These are phyloP conservation scores for Yarrowia sp. DNA, from an alignment of 805 yeast species.

Conservation along the genomic window DNA sequence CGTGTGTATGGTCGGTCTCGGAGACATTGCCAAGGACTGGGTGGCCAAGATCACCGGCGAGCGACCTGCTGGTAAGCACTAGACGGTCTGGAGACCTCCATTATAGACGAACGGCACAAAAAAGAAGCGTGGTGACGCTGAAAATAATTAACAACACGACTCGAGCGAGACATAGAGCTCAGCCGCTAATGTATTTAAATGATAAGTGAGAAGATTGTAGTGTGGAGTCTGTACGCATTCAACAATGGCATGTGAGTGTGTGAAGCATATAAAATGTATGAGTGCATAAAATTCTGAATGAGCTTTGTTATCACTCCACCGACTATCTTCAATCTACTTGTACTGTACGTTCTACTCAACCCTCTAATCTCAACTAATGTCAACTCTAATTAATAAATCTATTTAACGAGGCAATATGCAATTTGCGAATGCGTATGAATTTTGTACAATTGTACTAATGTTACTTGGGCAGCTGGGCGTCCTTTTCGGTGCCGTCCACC, in stretches of 20 bases:
- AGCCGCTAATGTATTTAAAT: slow-evolving; percentile 31
- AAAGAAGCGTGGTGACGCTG: slow-evolving; percentile 15
- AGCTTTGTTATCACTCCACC: too few species aligned
- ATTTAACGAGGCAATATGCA: background rate
- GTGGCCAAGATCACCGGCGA: slow-evolving; percentile 70
- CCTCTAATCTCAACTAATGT: background rate
- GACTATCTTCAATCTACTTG: too few species aligned
- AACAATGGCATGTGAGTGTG: too few species aligned
- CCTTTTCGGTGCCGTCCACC: slow-evolving; percentile 30
- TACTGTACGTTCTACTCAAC: too few species aligned
- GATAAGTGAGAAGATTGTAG: background rate
- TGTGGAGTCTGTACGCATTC: too few species aligned
- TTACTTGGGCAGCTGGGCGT: slow-evolving; percentile 42
- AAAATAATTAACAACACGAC: slow-evolving; percentile 21
- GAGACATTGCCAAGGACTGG: slow-evolving; percentile 85
- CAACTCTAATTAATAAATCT: slow-evolving; percentile 21
- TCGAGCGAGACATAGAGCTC: slow-evolving; percentile 37
- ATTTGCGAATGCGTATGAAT: slow-evolving; percentile 19
- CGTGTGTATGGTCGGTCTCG: slow-evolving; percentile 96
- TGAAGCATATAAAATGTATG: too few species aligned
- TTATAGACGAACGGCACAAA: background rate
- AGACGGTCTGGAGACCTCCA: slow-evolving; percentile 10
- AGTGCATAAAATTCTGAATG: too few species aligned
- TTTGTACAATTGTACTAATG: slow-evolving; percentile 7
- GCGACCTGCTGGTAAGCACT: slow-evolving; percentile 55